Conservation (phyloP, 257 asterid genomes). For the Ehretia macrophylla region DNA sequence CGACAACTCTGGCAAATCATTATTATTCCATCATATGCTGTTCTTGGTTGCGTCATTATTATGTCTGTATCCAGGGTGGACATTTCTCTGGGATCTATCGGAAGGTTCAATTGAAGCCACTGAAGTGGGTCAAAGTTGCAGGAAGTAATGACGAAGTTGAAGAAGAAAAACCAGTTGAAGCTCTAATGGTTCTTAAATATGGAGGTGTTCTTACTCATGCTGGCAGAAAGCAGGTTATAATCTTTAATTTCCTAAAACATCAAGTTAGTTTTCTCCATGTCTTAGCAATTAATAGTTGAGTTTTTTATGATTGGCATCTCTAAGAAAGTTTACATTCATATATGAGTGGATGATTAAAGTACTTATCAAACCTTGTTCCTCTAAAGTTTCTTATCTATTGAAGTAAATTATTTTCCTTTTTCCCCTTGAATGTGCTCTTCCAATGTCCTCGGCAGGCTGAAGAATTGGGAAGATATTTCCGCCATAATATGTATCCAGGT, state of each 20-base stretch:
- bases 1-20: background rate
- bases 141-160: slow-evolving; percentile 79
- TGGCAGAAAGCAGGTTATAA: slow-evolving; percentile 85
- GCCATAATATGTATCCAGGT: slow-evolving; percentile 98
- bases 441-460: slow-evolving; percentile 69
- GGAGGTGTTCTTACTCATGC: slow-evolving; percentile 99
- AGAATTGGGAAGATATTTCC: slow-evolving; percentile 90
- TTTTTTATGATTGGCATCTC: background rate
- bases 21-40: background rate
- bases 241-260: background rate
- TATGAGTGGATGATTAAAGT: too few species aligned
- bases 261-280: background rate
- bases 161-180: slow-evolving; percentile 91
- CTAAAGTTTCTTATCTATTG: background rate
- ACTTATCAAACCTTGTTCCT: too few species aligned
- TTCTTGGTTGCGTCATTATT: background rate
- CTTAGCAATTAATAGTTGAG: too few species aligned
- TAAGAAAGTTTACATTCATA: background rate
- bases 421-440: slow-evolving; percentile 13
- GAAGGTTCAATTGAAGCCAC: slow-evolving; percentile 94
- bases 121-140: slow-evolving; percentile 78
- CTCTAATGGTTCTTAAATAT: slow-evolving; percentile 95
- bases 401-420: slow-evolving; percentile 2
- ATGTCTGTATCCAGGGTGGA: slow-evolving; percentile 85
- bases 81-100: slow-evolving; percentile 97